phyloP scores from a whole-genome alignment of 1,284 basidiomycete genomes.

The Irpex lacteus region DNA sequence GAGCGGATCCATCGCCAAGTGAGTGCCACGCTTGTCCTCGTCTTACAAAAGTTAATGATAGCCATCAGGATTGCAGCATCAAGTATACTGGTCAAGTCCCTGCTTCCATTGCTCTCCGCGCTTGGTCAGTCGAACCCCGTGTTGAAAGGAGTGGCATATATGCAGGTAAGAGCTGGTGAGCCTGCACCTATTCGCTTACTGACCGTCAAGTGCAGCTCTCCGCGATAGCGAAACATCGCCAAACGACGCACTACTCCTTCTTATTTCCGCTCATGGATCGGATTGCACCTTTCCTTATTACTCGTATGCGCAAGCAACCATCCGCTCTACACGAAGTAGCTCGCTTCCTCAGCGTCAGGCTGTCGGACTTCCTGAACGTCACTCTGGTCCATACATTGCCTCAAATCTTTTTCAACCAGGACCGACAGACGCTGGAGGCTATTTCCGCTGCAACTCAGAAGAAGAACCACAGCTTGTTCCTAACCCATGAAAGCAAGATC shows the following conservation, averaged over 20 bases:
- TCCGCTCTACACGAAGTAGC: slow-evolving; percentile 59
- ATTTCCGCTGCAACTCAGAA: slow-evolving; percentile 45
- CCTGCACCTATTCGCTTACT: neutral
- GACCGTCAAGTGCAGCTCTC: slow-evolving; percentile 46
- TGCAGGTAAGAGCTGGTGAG: slow-evolving; percentile 49
- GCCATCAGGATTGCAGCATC: slow-evolving; percentile 43
- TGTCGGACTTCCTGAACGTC: slow-evolving; percentile 64
- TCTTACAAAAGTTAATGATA: slow-evolving; percentile 3
- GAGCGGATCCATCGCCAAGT: slow-evolving; percentile 65
- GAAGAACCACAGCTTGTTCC: slow-evolving; percentile 53
- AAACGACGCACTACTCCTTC: slow-evolving; percentile 69
- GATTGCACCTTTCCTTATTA: slow-evolving; percentile 67
- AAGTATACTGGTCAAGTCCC: slow-evolving; percentile 55
- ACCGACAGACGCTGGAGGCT: slow-evolving; percentile 40
- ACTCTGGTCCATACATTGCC: slow-evolving; percentile 72
- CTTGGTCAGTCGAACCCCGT: slow-evolving; percentile 67
- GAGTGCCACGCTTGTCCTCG: slow-evolving; percentile 22
- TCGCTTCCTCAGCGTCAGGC: slow-evolving; percentile 54
- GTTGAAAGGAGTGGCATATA: slow-evolving; percentile 65
- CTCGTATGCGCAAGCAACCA: slow-evolving; percentile 58
- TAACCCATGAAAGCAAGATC: slow-evolving; percentile 62
- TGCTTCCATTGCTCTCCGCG: slow-evolving; percentile 68
- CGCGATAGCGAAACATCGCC: slow-evolving; percentile 51
- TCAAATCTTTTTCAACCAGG: slow-evolving; percentile 61
- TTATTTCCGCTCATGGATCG: slow-evolving; percentile 69